These are phyloP conservation scores for Podaxis sp. DNA, from an alignment of 768 basidiomycete species.

Conservation along the genomic window DNA sequence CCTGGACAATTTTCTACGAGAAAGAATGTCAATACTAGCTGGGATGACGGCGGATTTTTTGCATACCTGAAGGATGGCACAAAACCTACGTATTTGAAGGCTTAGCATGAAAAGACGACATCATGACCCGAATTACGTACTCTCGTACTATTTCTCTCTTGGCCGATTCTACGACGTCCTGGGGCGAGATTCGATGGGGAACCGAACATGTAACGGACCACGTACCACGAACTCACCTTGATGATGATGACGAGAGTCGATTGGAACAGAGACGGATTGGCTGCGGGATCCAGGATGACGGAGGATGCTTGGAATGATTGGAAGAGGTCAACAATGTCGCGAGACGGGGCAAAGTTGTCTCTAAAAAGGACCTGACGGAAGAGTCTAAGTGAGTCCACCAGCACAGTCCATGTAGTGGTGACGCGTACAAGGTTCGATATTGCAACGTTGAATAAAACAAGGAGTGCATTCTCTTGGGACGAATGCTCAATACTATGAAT, in stretches of 20 bases:
- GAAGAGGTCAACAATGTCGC: conserved; percentile 61
- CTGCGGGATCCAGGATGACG: conserved; percentile 54
- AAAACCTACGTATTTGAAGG: not conserved
- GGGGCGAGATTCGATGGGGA: not conserved
- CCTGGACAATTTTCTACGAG: conserved; percentile 49
- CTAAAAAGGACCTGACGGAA: conserved; percentile 56
- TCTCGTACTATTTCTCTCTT: conserved; percentile 57
- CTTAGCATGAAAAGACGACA: not conserved
- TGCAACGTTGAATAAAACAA: conserved; percentile 66
- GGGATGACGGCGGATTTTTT: not conserved
- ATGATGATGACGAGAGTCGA: conserved; percentile 63
- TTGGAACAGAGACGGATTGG: conserved; percentile 58
- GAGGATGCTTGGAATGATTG: conserved; percentile 63
- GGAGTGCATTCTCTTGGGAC: conserved; percentile 60
- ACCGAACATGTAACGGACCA: not conserved
- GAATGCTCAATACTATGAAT: conserved; percentile 66
- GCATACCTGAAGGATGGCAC: not conserved
- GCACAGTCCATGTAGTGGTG: no score
- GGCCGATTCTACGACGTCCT: conserved; percentile 68
- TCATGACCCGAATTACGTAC: conserved; percentile 32
- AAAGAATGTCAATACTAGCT: not conserved
- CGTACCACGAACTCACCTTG: conserved; percentile 40
- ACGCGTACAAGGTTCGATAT: conserved; percentile 55
- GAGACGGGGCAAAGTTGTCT: conserved; percentile 62
- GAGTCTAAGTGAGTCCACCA: no score